Evolutionary conservation across 768 basidiomycete genomes (phyloP).

Genomic region (Boletus speciosus): DNA sequence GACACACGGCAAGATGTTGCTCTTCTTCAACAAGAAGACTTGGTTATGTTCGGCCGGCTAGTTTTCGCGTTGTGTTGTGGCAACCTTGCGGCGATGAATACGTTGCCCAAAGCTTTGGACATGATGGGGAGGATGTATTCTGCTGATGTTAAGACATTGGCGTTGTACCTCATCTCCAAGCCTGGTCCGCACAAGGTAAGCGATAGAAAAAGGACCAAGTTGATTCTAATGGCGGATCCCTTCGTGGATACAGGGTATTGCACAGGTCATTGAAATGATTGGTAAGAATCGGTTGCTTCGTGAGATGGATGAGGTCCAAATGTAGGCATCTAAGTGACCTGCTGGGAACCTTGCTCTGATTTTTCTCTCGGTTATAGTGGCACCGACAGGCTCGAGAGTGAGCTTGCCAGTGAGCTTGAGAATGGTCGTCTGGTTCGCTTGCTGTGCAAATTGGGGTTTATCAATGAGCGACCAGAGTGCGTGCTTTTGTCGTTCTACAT

Average conservation of each 20-base stretch:
- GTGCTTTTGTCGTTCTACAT: conserved; percentile 28
- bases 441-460: conserved; percentile 93
- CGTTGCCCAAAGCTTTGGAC: conserved; percentile 71
- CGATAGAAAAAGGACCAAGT: not conserved
- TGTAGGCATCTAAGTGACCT: conserved; percentile 42
- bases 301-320: conserved; percentile 82
- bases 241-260: conserved; percentile 52
- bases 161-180: conserved; percentile 75
- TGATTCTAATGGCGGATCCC: not conserved
- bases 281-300: conserved; percentile 57
- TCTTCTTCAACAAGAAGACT: conserved; percentile 80
- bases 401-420: conserved; percentile 86
- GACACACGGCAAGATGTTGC: conserved; percentile 61
- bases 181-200: conserved; percentile 60
- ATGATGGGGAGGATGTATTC: conserved; percentile 70
- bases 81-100: conserved; percentile 55
- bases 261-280: conserved; percentile 78
- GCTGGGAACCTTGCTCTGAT: not conserved
- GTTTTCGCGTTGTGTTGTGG: conserved; percentile 76
- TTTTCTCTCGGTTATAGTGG: conserved; percentile 46
- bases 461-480: conserved; percentile 98
- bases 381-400: conserved; percentile 75
- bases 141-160: conserved; percentile 75
- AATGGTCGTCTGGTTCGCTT: conserved; percentile 89
- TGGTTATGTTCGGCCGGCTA: conserved; percentile 81